Evolutionary conservation across 768 basidiomycete species (phyloP), one percentile per base, ranked within the genome.

Genomic region (Panaeolus papilionaceus): DNA sequence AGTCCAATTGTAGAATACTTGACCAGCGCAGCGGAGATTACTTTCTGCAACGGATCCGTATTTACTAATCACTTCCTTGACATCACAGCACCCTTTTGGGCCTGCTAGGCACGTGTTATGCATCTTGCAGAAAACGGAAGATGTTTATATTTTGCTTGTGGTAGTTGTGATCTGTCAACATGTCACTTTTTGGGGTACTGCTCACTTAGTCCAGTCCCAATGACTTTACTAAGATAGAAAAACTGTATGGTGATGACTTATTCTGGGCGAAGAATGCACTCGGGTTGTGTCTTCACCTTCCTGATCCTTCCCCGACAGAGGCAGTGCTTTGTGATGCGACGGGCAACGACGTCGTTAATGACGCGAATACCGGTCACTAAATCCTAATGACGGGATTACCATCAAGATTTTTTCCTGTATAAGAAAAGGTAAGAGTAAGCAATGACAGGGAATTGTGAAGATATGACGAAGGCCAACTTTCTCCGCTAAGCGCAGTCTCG

Each of bases 51-150:
- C 9, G n/a, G 47, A 16, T 5, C 54, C 7, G 47, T 26, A 49
- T 18, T 49, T 49, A 33, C 16, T 7, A 33, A 37, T 28, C 16
- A 58, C 28, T 58, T 58, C 28, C 54, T 58, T 58, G 54, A 58
- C 54, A 58, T 58, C 54, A 33, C 54, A 4, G 16, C 54, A 58
- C 54, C 33, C 54, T 37, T 58, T 58, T 58, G 54, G 54, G 54
- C 54, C 54, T 33, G 54, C 54, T 28, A 58, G 33, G 28, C 54
- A 58, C 54, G 54, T 58, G 54, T 58, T 33, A 58, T 58, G 28
- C 54, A 58, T 33, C 54, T 58, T 58, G 28, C 23, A 33, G 33
- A 58, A 58, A 12, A 33, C 7, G 26, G 28, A 4, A 58, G 16
- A 10, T 58, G 54, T 58, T 58, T 49, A 20, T 20, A 18, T 49